Percentiles rank a stretch among this genome's conserved stretches.
These are phyloP conservation scores for Aspergillus ellipticus DNA, from an alignment of 495 filamentous ascomycete genomes.

Conservation along the genomic window DNA sequence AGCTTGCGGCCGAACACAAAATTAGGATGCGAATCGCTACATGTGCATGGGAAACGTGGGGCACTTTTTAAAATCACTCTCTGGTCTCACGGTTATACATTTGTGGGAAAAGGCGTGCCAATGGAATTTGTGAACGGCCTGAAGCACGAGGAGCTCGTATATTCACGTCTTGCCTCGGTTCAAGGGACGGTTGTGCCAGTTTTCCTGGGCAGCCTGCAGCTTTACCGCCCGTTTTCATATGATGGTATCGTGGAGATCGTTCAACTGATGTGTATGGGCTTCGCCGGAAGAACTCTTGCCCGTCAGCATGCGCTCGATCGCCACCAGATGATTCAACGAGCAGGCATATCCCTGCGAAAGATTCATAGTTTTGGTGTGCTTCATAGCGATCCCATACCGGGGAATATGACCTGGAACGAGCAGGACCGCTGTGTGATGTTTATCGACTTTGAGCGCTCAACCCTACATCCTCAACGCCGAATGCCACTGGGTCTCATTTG, in stretches of 20 bases:
- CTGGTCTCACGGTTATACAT: conserved; percentile 44
- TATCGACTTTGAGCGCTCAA: conserved; percentile 19
- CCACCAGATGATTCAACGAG: conserved; percentile 6
- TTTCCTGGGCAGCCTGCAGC: conserved; percentile 28
- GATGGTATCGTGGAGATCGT: conserved; percentile 27
- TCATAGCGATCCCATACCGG: conserved; percentile 1
- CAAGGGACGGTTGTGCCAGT: conserved; percentile 32
- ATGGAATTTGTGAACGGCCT: conserved; percentile 21
- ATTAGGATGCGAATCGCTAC: conserved; percentile 35
- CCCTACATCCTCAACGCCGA: conserved; percentile 1
- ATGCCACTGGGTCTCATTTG: conserved; percentile 6
- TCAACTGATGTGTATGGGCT: conserved; percentile 33
- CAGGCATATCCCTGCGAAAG: conserved; percentile 10
- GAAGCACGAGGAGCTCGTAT: conserved; percentile 30
- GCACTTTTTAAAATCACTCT: conserved; percentile 42
- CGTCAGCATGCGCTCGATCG: not conserved
- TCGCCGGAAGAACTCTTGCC: conserved; percentile 21
- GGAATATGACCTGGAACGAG: conserved; percentile 1
- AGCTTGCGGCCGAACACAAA: conserved; percentile 14
- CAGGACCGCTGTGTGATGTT: conserved; percentile 18
- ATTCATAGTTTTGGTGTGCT: conserved; percentile 1
- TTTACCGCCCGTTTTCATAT: conserved; percentile 28
- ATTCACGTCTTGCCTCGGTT: conserved; percentile 26
- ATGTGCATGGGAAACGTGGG: conserved; percentile 32
- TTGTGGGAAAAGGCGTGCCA: conserved; percentile 42